A percentile compares a stretch with the other conserved stretches of the same genome.
These are phyloP conservation scores for Hemisphaericaspora lyxosophila DNA, from an alignment of 1,139 yeast species.

Conservation along the genomic window DNA sequence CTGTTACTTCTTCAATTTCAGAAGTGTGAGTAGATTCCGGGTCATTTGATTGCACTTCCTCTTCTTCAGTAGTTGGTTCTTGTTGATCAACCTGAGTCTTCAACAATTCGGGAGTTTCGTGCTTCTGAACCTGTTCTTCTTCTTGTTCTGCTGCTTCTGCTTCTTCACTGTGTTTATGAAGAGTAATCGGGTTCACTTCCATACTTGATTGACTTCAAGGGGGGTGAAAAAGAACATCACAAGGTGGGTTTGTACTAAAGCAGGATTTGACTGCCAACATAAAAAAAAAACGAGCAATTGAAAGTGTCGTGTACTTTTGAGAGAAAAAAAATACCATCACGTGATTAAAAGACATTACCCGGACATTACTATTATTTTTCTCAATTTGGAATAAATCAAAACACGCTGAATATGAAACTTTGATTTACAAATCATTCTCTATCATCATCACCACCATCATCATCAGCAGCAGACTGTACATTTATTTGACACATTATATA, in stretches of 20 bases:
- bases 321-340: no score
- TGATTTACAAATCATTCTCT: no score
- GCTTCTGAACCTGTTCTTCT: background rate
- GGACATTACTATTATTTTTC: background rate
- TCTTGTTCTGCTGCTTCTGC: constrained; percentile 1
- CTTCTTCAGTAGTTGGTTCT: constrained; percentile 1
- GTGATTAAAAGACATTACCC: background rate
- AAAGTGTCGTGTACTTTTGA: background rate
- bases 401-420: background rate
- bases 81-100: no score
- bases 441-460: no score
- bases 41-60: background rate
- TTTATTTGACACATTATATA: no score
- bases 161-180: constrained; percentile 5
- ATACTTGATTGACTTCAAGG: background rate
- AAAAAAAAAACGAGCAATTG: background rate
- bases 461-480: background rate
- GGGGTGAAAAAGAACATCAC: no score
- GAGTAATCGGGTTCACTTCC: constrained; percentile 12
- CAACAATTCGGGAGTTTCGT: no score
- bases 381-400: constrained; percentile 1
- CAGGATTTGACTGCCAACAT: no score
- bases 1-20: constrained; percentile 3
- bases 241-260: no score
- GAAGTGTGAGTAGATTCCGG: constrained; percentile 3